A percentile compares a stretch with the other conserved stretches of the same genome.
phyloP scores from a whole-genome alignment of 176 grass and related monocot species.

The Aegilops umbellulata region DNA sequence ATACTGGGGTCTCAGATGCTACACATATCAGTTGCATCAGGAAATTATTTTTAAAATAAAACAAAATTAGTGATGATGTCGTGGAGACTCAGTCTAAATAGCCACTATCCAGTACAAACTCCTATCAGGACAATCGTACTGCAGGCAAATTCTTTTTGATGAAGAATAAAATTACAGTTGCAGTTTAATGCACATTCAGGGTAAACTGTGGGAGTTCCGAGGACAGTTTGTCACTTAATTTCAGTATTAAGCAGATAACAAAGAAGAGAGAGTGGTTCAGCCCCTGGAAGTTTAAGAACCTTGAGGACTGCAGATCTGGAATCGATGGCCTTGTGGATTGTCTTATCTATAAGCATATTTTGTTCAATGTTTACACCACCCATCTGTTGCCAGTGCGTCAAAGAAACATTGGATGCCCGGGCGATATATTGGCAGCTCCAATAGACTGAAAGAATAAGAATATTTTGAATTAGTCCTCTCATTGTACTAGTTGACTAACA shows the following conservation, averaged over 20 bases:
- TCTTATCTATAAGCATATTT: constrained; percentile 93
- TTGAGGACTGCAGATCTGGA: constrained; percentile 85
- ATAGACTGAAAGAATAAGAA: constrained; percentile 53
- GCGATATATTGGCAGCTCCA: constrained; percentile 99
- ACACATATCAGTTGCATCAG: constrained; percentile 13
- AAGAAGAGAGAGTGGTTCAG: neutral
- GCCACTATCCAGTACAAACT: neutral
- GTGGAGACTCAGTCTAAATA: neutral
- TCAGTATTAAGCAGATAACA: neutral
- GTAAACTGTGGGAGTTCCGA: neutral
- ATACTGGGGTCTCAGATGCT: neutral
- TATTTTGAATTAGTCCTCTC: neutral
- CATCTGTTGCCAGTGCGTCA: constrained; percentile 93
- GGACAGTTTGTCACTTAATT: constrained; percentile 10
- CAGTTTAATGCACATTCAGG: neutral
- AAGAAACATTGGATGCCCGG: constrained; percentile 81
- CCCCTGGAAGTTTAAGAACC: constrained; percentile 38
- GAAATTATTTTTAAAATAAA: neutral
- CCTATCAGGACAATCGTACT: neutral
- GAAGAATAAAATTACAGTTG: neutral
- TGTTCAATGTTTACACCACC: constrained; percentile 88
- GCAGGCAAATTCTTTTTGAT: neutral
- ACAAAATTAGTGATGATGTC: neutral
- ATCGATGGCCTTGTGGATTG: constrained; percentile 83
- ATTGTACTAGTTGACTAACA: neutral